A percentile compares a stretch with the other conserved stretches of the same genome.
Evolutionary conservation across 2,329 filamentous ascomycete species (phyloP).

Genomic region (Didymella sp.): DNA sequence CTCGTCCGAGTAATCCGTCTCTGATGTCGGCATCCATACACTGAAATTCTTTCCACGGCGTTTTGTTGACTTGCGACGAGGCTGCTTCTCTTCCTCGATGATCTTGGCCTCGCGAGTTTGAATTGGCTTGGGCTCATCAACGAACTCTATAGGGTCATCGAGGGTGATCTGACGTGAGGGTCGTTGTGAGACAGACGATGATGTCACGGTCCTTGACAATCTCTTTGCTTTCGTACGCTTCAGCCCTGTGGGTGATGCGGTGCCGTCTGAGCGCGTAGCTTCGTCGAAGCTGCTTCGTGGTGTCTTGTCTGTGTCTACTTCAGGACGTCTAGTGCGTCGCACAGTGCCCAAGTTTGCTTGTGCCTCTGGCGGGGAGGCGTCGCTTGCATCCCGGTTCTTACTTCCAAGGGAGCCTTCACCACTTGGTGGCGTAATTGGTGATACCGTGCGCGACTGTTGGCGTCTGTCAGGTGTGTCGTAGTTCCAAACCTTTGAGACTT

Average conservation of each 20-base stretch:
- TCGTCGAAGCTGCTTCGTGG: conserved; percentile 50
- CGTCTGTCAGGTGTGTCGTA: conserved; percentile 45
- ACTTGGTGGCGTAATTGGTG: conserved; percentile 48
- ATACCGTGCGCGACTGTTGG: conserved; percentile 38
- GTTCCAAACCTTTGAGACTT: conserved; percentile 56
- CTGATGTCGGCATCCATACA: conserved; percentile 57
- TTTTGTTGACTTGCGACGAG: conserved; percentile 42
- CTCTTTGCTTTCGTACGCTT: conserved; percentile 51
- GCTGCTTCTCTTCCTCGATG: conserved; percentile 28
- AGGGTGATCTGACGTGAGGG: conserved; percentile 47
- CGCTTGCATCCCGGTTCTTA: conserved; percentile 22
- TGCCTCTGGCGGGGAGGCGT: conserved; percentile 25
- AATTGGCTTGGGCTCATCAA: conserved; percentile 18
- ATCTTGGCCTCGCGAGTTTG: conserved; percentile 15
- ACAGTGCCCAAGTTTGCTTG: conserved; percentile 25
- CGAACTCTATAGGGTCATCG: conserved; percentile 39
- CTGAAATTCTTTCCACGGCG: conserved; percentile 54
- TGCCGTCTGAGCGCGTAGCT: conserved; percentile 42
- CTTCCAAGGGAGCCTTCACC: conserved; percentile 46
- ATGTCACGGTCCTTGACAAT: conserved; percentile 41
- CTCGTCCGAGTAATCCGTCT: conserved; percentile 45
- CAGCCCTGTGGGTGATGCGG: conserved; percentile 41
- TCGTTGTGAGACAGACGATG: conserved; percentile 38
- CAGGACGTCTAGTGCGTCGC: conserved; percentile 18
- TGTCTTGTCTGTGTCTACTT: conserved; percentile 39